phyloP scores from a whole-genome alignment of 2,329 filamentous ascomycete genomes.

The Ascochyta lentis region DNA sequence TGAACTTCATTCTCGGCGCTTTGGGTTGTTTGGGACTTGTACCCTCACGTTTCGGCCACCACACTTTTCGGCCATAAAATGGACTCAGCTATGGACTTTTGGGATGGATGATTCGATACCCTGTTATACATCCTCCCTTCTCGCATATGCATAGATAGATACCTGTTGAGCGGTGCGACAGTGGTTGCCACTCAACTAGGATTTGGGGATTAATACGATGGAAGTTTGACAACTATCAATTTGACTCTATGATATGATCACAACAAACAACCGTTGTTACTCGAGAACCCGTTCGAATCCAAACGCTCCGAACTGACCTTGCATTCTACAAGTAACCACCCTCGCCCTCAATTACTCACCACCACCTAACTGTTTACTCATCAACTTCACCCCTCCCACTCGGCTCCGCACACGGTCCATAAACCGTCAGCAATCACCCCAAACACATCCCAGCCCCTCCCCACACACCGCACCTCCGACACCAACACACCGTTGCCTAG shows the following conservation, averaged over 20 bases:
- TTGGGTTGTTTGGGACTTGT: conserved; percentile 22
- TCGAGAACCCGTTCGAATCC: no score
- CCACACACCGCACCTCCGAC: neutral
- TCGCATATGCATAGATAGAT: conserved; percentile 20
- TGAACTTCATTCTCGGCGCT: conserved; percentile 20
- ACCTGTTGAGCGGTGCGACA: conserved; percentile 4
- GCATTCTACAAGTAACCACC: neutral
- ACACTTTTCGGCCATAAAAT: conserved; percentile 25
- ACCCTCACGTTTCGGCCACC: conserved; percentile 15
- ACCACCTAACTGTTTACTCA: neutral
- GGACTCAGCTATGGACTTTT: conserved; percentile 27
- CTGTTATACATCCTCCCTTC: conserved; percentile 29
- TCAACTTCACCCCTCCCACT: neutral
- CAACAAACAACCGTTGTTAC: no score
- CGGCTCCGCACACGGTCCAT: conserved; percentile 4
- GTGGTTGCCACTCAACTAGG: conserved; percentile 2
- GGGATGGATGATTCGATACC: conserved; percentile 35
- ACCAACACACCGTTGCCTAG: neutral
- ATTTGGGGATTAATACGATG: conserved; percentile 11
- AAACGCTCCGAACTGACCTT: no score
- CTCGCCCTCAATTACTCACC: no score
- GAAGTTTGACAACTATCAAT: neutral
- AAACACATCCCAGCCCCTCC: neutral
- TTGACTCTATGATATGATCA: neutral
- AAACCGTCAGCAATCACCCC: no score